These are phyloP conservation scores for Solanum clarkiae DNA, from an alignment of 257 asterid species.

Conservation along the genomic window DNA sequence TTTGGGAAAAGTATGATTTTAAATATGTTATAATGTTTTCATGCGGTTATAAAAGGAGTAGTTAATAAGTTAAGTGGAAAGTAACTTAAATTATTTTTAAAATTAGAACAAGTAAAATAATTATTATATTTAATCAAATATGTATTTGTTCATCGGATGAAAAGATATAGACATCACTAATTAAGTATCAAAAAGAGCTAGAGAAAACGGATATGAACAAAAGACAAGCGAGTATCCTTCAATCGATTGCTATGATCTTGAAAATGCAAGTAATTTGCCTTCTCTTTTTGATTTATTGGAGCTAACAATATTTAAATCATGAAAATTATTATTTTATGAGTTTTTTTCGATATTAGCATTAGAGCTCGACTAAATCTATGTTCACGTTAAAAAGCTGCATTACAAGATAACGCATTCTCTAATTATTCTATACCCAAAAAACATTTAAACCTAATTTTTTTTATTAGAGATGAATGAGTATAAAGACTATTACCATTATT, in stretches of 20 bases:
- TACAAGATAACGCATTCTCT: too few species aligned
- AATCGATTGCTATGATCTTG: neutral
- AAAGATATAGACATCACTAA: neutral
- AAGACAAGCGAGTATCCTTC: neutral
- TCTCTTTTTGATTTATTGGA: neutral
- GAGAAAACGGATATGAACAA: neutral
- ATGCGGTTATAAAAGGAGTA: neutral
- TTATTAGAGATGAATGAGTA: too few species aligned
- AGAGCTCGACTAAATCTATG: too few species aligned
- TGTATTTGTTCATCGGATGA: fast-evolving
- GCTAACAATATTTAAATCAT: neutral
- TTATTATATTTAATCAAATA: neutral
- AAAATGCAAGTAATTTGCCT: neutral
- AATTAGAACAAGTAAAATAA: neutral
- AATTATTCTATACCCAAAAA: too few species aligned
- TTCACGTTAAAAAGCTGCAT: too few species aligned
- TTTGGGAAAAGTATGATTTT: neutral
- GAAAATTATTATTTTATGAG: too few species aligned
- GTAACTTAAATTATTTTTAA: neutral
- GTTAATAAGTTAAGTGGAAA: neutral
- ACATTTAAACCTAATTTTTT: too few species aligned
- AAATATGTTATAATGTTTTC: neutral
- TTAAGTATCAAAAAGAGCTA: neutral
- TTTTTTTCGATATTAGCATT: too few species aligned
- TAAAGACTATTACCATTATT: neutral